Evolutionary conservation across 2,329 filamentous ascomycete species (phyloP), one percentile per base, ranked within the genome.

Genomic region (Aspergillus fischeri): DNA sequence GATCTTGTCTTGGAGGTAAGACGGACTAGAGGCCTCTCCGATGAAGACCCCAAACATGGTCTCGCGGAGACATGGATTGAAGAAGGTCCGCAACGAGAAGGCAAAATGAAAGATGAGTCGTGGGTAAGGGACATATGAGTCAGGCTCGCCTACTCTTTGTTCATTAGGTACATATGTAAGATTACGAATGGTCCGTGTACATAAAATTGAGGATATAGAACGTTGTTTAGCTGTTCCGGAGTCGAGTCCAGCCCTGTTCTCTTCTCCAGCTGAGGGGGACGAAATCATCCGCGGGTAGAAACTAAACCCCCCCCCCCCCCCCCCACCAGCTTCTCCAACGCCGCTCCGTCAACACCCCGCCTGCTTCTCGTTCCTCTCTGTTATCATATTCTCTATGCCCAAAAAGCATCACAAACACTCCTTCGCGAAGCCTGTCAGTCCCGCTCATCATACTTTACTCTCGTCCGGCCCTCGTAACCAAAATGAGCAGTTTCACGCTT

Each of bases 1-100:
- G 82, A 89, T 55, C 89, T 95, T 70, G 88, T 99, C 2, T 75
- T 93, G 52, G 90, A 91, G 66, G 81, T 97, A 24, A 83, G 93
- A 60, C 81, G 84, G 62, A 81, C 81, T 48, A 77, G 89, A 57
- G 92, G 92, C 1, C 85, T 89, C 60, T 83, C 89, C 0, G 91
- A 96, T 58, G 88, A 95, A 64, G 90, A 96, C 65, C 86, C 89
- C 0, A 87, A 89, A 63, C 83, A 86, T 50, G 88, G 86, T 8
- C 75, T 92, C 28, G 91, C 89, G 0, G 90, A 93, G 73, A 96
- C 92, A 1, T 97, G 91, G 88, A 78, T 83, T 38, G 74, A 76
- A 61, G 85, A 85, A 67, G 83, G 83, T 0, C 72, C 71, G 0
- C 78, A 78, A 59, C 70, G 73, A 35, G 82, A 83, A 63, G 85